These are phyloP conservation scores for Yamadazyma sp. DNA, from an alignment of 805 yeast genomes.

Conservation along the genomic window DNA sequence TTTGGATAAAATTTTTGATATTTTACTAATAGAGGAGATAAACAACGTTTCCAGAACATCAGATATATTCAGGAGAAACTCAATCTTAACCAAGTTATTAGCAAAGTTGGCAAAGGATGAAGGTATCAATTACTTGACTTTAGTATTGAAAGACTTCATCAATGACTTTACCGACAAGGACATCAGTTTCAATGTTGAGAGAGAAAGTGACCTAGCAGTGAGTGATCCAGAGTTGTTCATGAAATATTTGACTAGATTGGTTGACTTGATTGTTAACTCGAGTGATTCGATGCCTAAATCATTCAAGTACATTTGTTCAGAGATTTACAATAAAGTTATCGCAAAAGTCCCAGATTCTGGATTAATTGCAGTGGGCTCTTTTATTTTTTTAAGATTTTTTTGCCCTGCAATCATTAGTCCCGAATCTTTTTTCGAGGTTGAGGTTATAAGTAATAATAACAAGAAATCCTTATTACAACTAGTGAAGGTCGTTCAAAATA, in stretches of 20 bases:
- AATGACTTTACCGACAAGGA: constrained; percentile 46
- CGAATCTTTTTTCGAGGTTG: constrained; percentile 48
- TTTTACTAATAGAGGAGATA: constrained; percentile 62
- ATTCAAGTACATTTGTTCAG: constrained; percentile 65
- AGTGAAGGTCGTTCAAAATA: constrained; percentile 80
- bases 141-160: constrained; percentile 55
- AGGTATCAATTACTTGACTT: constrained; percentile 56
- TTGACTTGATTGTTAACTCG: constrained; percentile 58
- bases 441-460: constrained; percentile 27
- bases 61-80: constrained; percentile 75
- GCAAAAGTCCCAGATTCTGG: constrained; percentile 61
- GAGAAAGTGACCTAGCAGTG: constrained; percentile 22
- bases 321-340: constrained; percentile 55
- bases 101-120: constrained; percentile 68
- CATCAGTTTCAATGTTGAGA: constrained; percentile 66
- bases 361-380: constrained; percentile 76
- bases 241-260: constrained; percentile 52
- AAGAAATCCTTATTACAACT: constrained; percentile 72
- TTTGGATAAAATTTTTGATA: constrained; percentile 46
- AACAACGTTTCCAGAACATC: constrained; percentile 56
- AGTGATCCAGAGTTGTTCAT: constrained; percentile 43
- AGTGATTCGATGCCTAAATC: constrained; percentile 63
- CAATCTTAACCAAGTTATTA: constrained; percentile 75
- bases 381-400: constrained; percentile 76
- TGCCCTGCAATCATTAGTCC: constrained; percentile 94